phyloP scores from a whole-genome alignment of 106 monocot species.

The Agapanthus africanus region DNA sequence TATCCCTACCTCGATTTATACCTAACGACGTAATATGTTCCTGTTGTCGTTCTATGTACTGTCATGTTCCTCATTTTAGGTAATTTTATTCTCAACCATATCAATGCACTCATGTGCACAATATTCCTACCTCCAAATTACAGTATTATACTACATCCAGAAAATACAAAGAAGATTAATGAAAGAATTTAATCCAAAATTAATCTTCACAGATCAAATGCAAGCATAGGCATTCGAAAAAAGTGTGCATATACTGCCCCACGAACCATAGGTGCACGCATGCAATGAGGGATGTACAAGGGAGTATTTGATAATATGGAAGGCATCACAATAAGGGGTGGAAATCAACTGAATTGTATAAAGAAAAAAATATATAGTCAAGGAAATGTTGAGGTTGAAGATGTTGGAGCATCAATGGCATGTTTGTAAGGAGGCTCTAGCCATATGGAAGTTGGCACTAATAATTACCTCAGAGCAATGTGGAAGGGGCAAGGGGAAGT shows the following conservation, averaged over 20 bases:
- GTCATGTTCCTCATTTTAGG: no score
- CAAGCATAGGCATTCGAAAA: not conserved
- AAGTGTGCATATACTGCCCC: not conserved
- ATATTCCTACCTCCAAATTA: not conserved
- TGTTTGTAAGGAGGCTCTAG: not conserved
- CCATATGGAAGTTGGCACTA: not conserved
- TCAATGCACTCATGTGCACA: not conserved
- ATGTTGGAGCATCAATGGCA: not conserved
- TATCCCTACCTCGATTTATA: no score
- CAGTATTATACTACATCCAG: not conserved
- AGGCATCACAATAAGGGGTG: not conserved
- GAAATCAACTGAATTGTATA: not conserved
- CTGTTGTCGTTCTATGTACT: no score
- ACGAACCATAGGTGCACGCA: not conserved
- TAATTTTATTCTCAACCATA: no score
- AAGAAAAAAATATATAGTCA: not conserved
- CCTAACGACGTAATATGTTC: no score
- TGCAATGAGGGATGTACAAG: not conserved
- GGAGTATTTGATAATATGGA: not conserved
- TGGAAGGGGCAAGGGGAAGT: not conserved
- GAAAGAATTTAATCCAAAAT: not conserved
- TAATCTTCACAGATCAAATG: not conserved
- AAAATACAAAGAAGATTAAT: not conserved
- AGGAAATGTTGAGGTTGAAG: not conserved
- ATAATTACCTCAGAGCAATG: not conserved